These are phyloP conservation scores for Ashbya aceris DNA, from an alignment of 1,139 yeast species.

Conservation along the genomic window DNA sequence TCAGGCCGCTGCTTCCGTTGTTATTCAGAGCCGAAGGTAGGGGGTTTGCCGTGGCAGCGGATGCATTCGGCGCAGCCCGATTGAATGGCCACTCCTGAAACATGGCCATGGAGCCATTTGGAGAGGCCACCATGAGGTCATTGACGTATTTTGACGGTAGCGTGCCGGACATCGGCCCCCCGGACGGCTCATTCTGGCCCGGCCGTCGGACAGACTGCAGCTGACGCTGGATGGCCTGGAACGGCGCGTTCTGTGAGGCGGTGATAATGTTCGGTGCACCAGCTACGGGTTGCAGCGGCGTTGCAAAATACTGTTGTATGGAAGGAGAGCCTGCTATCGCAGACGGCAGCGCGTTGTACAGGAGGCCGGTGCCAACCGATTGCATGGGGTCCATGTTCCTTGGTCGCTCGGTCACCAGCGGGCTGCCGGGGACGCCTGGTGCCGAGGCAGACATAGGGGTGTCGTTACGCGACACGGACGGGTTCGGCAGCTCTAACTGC, in stretches of 20 bases:
- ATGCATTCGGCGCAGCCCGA: conserved; percentile 4
- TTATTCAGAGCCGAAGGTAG: conserved; percentile 2
- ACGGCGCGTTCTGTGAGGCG: conserved; percentile 8
- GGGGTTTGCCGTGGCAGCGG: background rate
- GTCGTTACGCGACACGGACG: conserved; percentile 6
- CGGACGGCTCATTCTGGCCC: conserved; percentile 7
- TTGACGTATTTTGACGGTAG: conserved; percentile 27
- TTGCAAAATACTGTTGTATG: conserved; percentile 15
- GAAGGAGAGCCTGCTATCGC: conserved; percentile 14
- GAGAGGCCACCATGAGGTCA: conserved; percentile 28
- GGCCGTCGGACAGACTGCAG: conserved; percentile 11
- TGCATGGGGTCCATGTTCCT: conserved; percentile 2
- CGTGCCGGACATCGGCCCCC: conserved; percentile 22
- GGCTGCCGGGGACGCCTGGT: conserved; percentile 6
- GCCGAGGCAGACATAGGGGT: conserved; percentile 10
- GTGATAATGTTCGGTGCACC: conserved; percentile 5
- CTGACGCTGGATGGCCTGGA: conserved; percentile 12
- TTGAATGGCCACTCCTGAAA: conserved; percentile 27
- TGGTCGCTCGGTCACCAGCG: conserved; percentile 7
- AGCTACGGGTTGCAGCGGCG: conserved; percentile 12
- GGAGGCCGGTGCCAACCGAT: conserved; percentile 7
- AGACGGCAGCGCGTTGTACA: conserved; percentile 11
- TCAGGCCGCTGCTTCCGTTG: conserved; percentile 25
- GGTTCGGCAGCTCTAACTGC: conserved; percentile 9
- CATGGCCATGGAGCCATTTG: conserved; percentile 24